Evolutionary conservation across 2,329 filamentous ascomycete genomes (phyloP), one percentile per base, ranked within the genome.

Genomic region (Colletotrichum costaricense): DNA sequence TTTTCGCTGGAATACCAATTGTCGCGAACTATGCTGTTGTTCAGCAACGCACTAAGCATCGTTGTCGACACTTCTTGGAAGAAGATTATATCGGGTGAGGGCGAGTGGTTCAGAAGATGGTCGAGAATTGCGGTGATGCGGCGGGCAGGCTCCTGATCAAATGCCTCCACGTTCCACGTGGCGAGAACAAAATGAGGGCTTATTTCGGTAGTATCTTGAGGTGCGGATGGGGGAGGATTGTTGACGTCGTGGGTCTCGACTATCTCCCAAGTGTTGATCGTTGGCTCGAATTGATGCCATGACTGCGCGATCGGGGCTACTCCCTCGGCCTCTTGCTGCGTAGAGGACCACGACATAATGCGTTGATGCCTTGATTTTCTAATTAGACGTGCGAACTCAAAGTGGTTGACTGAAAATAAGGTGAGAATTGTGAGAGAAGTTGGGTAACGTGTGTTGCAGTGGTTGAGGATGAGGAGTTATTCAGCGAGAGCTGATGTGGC

Each of bases 1-100:
- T 59, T 71, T 11, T 83, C 80, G 69, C 79, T 83, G 16, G 77
- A 78, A 59, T 78, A 80, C 78, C 79, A 84, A 54, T 66, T 33
- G 5, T 77, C 56, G 59, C 79, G 78, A 24, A 83, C 64, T 54
- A 77, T 77, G 7, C 72, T 54, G 24, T 79, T 71, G 1, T 67
- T 22, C 3, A 84, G 68, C 11, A 84, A 54, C 54, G 38, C 52
- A 0, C 49, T 16, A 3, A 82, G 70, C 7, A 78, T 78, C 4
- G 74, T 16, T 7, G 35, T 70, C 1, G 78, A 79, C 7, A 83
- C 78, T 73, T 84, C 82, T 64, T 84, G 82, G 8, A 83, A 66
- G 56, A 83, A 83, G n/a, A 82, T 76, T 19, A 83, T 24, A 8
- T 73, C 59, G 59, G 75, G 82, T 76, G 12, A 76, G 6, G 76